phyloP scores from a whole-genome alignment of 805 yeast genomes.

The Priceomyces melissophilus region DNA sequence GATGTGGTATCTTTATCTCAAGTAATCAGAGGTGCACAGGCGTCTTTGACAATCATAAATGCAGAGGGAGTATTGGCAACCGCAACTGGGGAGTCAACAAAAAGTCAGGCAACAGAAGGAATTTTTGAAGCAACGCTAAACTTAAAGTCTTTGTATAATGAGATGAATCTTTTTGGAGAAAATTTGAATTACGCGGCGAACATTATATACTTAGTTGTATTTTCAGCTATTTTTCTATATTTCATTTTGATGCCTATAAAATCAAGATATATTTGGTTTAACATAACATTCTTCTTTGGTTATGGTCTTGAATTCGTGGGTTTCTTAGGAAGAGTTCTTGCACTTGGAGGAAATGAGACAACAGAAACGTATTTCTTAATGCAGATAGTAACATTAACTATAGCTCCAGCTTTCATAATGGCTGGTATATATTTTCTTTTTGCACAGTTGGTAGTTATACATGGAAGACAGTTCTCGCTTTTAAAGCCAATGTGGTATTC shows the following conservation, averaged over 20 bases:
- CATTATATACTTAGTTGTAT: constrained; percentile 27
- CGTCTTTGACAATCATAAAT: constrained; percentile 31
- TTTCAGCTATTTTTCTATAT: constrained; percentile 21
- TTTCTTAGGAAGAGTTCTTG: constrained; percentile 34
- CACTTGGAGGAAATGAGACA: constrained; percentile 20
- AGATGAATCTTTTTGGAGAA: constrained; percentile 25
- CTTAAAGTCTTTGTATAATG: constrained; percentile 25
- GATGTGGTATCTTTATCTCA: constrained; percentile 21
- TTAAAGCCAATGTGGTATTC: constrained; percentile 44
- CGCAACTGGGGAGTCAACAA: constrained; percentile 27
- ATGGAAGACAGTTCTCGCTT: constrained; percentile 35
- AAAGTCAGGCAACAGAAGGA: constrained; percentile 29
- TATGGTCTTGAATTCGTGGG: constrained; percentile 35
- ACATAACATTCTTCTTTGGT: constrained; percentile 35
- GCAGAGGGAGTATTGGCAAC: constrained; percentile 38
- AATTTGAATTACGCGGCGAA: constrained; percentile 28
- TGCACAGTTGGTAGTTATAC: constrained; percentile 38
- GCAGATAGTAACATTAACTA: constrained; percentile 34
- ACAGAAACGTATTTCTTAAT: constrained; percentile 21
- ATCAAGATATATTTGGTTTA: constrained; percentile 39
- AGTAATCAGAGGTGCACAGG: constrained; percentile 31
- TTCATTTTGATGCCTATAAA: constrained; percentile 22
- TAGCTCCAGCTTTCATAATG: constrained; percentile 43
- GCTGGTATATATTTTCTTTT: constrained; percentile 40
- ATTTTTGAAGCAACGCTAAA: constrained; percentile 31